Base-by-base conservation (phyloP, 2,329 filamentous ascomycete species). In the Fusarium phyllophilum region DNA sequence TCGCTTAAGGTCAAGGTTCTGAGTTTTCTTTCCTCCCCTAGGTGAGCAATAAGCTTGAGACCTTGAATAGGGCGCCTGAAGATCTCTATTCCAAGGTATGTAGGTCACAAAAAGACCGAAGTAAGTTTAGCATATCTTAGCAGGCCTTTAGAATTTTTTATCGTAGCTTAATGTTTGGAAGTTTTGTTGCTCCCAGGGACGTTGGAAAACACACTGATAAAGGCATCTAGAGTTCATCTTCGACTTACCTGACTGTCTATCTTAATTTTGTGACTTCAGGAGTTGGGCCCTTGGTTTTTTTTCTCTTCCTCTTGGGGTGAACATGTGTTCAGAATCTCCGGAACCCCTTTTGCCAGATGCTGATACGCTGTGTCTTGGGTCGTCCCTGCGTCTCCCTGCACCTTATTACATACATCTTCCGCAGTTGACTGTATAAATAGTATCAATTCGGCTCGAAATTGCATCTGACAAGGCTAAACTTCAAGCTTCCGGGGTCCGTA, bases 381-480 rank as follows among this genome's bases (percentile, higher is more conserved):
- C 57, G 68, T 66, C 66, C 64, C 72, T 71, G 66, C 57, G 31
- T 62, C 62, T 45, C 55, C 36, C 68, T 72, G 69, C 67, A 58
- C 59, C 68, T 72, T 59, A 65, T 61, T 72, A 58, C 69, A 52
- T 72, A 58, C 69, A 52, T 72, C 46, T 55, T 68, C 60, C 52
- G n/a, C 54, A 57, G 56, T 64, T 56, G 52, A 54, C 61, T 75
- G 73, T 59, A 65, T 73, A 61, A 72, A 69, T 51, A 59, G 59
- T 42, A 60, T 48, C 66, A 67, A 46, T 60, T 52, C 68, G 59
- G 51, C 42, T 69, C 58, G 66, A 73, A 73, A 75, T 75, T 75
- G 44, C 55, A 73, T 39, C 62, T 51, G 52, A 56, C 42, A 67
- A 65, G 62, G 44, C 44, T 38, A 45, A 52, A 41, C 52, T 58